Base-by-base conservation (phyloP, 768 basidiomycete species). In the Asterophora lycoperdoides region DNA sequence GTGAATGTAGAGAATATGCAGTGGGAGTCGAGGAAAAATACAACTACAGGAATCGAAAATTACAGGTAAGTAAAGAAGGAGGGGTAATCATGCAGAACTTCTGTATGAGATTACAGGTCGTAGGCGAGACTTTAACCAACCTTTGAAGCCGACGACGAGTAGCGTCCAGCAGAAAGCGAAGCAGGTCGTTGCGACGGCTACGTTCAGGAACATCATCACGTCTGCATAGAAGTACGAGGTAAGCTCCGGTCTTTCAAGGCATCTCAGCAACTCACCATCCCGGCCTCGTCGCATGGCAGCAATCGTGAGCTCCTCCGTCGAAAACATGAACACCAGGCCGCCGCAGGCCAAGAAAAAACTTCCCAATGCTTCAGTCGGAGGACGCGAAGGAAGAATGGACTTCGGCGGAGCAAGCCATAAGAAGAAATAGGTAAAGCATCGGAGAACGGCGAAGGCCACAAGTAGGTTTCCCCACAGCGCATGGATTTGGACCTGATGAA, bases 341-440 rank as follows among this genome's bases (percentile, higher is more conserved):
- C 94, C 94, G 46, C 85, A 86, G 6, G 93, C 80, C 42, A 94
- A 73, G 69, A 87, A 88, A 68, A 97, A 89, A 50, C 89, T 80
- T 13, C 86, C 89, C 34, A 98, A 68, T 5, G 86, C 86, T 70
- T 98, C 95, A 0, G 94, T 94, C 0, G 94, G 95, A 5, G 95
- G 95, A 8, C 93, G 82, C 11, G 89, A 90, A 1, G 95, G 95
- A 11, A 91, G 77, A n/a, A 85, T 74, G 1, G 90, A 92, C 10
- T 77, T 76, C 6, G 91, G 87, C 10, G 93, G 93, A 23, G 77
- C 74, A 38, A 94, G 74, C 89, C 89, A 97, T 34, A 95, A 75
- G 80, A 97, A 93, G 70, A 93, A 90, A 64, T 97, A 98, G 1
- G 94, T 97, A 33, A 93, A 58, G 61, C 86, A 89, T 44, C 95